phyloP scores from a whole-genome alignment of 2,329 filamentous ascomycete species.

The Fusarium multiceps region DNA sequence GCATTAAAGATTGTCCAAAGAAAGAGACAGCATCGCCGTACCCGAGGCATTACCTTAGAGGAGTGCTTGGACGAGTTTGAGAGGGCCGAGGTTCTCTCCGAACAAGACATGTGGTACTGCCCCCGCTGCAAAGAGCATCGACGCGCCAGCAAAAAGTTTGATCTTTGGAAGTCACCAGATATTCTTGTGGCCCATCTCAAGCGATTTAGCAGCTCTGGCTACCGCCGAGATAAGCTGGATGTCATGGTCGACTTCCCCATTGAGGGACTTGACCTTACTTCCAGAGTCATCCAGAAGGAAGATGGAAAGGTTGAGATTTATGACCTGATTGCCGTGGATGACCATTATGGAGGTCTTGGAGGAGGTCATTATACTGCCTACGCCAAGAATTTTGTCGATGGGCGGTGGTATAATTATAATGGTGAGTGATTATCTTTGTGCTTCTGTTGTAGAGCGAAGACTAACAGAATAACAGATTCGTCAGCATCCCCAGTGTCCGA shows the following conservation, averaged over 20 bases:
- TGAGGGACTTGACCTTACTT: constrained; percentile 83
- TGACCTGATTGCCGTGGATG: constrained; percentile 94
- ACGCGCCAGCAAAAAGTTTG: constrained; percentile 93
- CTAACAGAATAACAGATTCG: constrained; percentile 73
- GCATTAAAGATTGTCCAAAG: constrained; percentile 73
- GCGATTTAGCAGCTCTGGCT: constrained; percentile 87
- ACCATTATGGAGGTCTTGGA: constrained; percentile 92
- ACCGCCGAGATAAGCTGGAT: constrained; percentile 90
- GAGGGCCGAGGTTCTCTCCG: constrained; percentile 90
- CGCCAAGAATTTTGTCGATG: constrained; percentile 90
- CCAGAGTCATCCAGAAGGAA: constrained; percentile 81
- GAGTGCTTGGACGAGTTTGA: constrained; percentile 96
- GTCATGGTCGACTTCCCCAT: constrained; percentile 91
- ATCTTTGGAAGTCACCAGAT: constrained; percentile 96
- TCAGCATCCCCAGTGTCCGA: constrained; percentile 72
- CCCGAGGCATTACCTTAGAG: constrained; percentile 80
- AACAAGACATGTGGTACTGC: constrained; percentile 98
- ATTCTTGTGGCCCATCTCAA: constrained; percentile 96
- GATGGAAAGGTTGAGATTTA: constrained; percentile 86
- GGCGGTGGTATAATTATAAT: constrained; percentile 96
- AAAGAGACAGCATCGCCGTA: constrained; percentile 66
- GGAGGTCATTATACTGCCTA: constrained; percentile 97
- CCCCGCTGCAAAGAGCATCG: constrained; percentile 94
- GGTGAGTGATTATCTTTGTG: constrained; percentile 65
- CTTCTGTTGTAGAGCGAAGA: not conserved